Base-by-base conservation (phyloP, 2,329 filamentous ascomycete species). In the Neodidymelliopsis sp. region DNA sequence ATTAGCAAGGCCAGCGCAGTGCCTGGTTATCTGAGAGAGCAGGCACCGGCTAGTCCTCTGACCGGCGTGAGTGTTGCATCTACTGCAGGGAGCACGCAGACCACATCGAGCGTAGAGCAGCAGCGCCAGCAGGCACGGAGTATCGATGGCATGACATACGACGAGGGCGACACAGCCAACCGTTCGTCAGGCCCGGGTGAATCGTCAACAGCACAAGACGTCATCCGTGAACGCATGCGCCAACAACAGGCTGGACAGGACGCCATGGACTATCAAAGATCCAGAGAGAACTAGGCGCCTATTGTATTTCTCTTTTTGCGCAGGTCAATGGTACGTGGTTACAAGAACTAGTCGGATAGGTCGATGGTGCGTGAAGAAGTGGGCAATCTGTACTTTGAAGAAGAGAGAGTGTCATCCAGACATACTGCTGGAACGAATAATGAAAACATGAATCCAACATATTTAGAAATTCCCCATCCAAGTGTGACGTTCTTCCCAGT, bases 121-220 rank as follows among this genome's bases (percentile, higher is more conserved):
- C 47, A 50, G 60, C 16, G 70, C 72, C 68, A 70, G 33, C 67
- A 74, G 54, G 71, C 76, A 24, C 70, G 66, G 33, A 72, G 74
- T 60, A 68, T 77, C 42, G 76, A 79, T 48, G 77, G 75, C 39
- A 73, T 78, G 70, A 75, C 47, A 16, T 44, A 70, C 7, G 64
- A 66, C 19, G 63, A 74, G 13, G 66, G 72, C 18, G 75, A 78
- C 53, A 76, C 74, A 5, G 59, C 71, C n/a, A 67, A 64, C 25
- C 60, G 65, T 24, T 68, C 70, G 29, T 69, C 70, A 37, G 65
- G 67, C 19, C 47, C 65, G 19, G 60, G 65, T 51, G 69, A 69
- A 13, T 67, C 70, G 22, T 84, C 89, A 56, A 77, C 84, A 12
- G 84, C 86, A 5, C 86, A 89, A 72, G 78, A 83, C 49, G 85